phyloP scores from a whole-genome alignment of 2,329 filamentous ascomycete species.

The Arthrobotrys musiformis region DNA sequence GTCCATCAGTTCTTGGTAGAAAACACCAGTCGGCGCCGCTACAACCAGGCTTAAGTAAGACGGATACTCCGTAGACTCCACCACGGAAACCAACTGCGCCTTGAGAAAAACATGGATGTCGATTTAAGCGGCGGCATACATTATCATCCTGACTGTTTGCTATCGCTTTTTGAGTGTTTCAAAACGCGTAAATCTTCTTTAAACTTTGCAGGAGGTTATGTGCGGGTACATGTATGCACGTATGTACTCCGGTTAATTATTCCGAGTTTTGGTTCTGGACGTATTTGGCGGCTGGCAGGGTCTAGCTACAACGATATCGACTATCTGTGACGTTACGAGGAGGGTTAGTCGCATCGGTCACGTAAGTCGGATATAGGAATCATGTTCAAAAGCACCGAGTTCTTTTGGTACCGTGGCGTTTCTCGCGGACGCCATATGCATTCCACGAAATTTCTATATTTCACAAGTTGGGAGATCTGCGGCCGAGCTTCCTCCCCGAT shows the following conservation, averaged over 20 bases:
- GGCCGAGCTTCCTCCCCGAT: too few species aligned
- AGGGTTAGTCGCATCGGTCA: not conserved
- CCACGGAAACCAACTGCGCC: not conserved
- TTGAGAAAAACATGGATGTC: not conserved
- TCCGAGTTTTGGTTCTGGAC: not conserved
- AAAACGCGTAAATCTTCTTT: slow-evolving; percentile 7
- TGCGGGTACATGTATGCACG: too few species aligned
- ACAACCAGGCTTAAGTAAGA: too few species aligned
- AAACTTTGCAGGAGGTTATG: not conserved
- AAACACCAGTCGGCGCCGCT: too few species aligned
- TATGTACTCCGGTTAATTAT: not conserved
- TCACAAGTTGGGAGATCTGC: too few species aligned
- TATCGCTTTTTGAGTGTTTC: not conserved
- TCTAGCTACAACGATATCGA: not conserved
- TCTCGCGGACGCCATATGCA: too few species aligned
- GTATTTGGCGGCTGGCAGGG: not conserved
- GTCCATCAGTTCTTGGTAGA: too few species aligned
- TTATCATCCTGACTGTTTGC: not conserved
- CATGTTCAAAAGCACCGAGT: not conserved
- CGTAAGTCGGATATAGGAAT: not conserved
- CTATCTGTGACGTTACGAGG: not conserved
- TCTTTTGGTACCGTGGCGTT: too few species aligned
- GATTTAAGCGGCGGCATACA: too few species aligned
- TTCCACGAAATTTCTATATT: too few species aligned
- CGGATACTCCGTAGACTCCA: not conserved